Conservation (phyloP, 2,329 filamentous ascomycete species). For the Polytolypa hystricis region DNA sequence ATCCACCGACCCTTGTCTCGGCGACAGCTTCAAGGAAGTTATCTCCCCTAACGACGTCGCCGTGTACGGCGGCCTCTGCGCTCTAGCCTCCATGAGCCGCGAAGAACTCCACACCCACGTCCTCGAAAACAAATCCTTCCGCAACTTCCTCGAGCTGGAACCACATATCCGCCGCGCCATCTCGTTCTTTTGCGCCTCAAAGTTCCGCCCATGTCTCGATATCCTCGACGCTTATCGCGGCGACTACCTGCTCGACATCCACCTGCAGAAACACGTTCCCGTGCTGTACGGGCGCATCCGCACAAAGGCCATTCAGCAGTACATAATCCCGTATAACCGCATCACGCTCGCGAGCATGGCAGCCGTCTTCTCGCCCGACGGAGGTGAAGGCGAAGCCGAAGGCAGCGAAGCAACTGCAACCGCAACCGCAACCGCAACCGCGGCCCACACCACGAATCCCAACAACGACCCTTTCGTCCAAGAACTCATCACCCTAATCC, state of each 20-base stretch:
- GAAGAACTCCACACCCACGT: slow-evolving; percentile 62
- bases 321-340: slow-evolving; percentile 79
- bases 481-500: slow-evolving; percentile 72
- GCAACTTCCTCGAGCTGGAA: slow-evolving; percentile 80
- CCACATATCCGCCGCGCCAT: slow-evolving; percentile 90
- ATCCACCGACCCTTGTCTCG: slow-evolving; percentile 46
- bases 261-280: slow-evolving; percentile 64
- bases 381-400: too few species aligned
- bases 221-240: slow-evolving; percentile 70
- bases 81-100: slow-evolving; percentile 80
- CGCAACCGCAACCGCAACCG: slow-evolving; percentile 50
- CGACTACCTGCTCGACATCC: slow-evolving; percentile 84
- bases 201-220: slow-evolving; percentile 74
- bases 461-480: slow-evolving; percentile 27
- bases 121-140: slow-evolving; percentile 70
- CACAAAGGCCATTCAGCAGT: slow-evolving; percentile 85
- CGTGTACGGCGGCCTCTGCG: slow-evolving; percentile 80
- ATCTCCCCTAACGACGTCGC: slow-evolving; percentile 80
- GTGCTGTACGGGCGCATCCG: slow-evolving; percentile 64
- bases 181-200: slow-evolving; percentile 75
- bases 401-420: too few species aligned
- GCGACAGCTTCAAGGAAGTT: slow-evolving; percentile 55
- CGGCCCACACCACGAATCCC: slow-evolving; percentile 33
- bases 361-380: slow-evolving; percentile 57
- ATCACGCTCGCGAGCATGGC: slow-evolving; percentile 73